Evolutionary conservation across 257 asterid genomes (phyloP), one percentile per base, ranked within the genome.

Genomic region (Forsythia viridissima): DNA sequence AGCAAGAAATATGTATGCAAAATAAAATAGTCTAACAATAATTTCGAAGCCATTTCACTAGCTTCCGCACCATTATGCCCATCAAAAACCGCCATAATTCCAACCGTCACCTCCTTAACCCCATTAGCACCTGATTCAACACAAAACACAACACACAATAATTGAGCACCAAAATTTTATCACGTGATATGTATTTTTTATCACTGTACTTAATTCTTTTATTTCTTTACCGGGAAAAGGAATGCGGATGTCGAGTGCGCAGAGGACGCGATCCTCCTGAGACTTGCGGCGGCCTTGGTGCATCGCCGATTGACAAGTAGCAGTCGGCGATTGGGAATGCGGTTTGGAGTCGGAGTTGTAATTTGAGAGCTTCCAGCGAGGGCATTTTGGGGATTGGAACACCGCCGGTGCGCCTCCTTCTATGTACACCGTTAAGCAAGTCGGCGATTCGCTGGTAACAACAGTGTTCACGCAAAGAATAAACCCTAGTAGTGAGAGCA

Each of bases 401-500:
- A 95, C 98, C 77, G 97, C 99, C 79, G 98, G 90, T 11, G 98
- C 98, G 36, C 99, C 99, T 70, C 98, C 99, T 84, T 93, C 97
- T 76, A 79, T 79, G 79, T 95, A 95, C 84, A 91, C 97, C 82
- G 96, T 72, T 87, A 92, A 86, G 85, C 99, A 95, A 72, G 89
- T 82, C 81, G 82, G 82, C 57, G 97, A 95, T 85, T 95, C 99
- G 41, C 97, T 98, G 79, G 84, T 71, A 73, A 82, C 86, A 24
- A 52, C 59, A 46, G 57, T 51, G 73, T 0, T 67, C 7, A 74
- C 75, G 65, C 85, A 75, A 65, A 92, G 43, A 55, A 84, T 68
- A 77, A 89, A 16, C 82, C 88, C 91, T 46, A 85, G 4, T n/a
- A 87, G 73, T 38, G 44, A 6, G 69, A 75, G 44, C 30, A 74